Base-by-base conservation (phyloP, 345 rosid species). In the Linum lewisii region DNA sequence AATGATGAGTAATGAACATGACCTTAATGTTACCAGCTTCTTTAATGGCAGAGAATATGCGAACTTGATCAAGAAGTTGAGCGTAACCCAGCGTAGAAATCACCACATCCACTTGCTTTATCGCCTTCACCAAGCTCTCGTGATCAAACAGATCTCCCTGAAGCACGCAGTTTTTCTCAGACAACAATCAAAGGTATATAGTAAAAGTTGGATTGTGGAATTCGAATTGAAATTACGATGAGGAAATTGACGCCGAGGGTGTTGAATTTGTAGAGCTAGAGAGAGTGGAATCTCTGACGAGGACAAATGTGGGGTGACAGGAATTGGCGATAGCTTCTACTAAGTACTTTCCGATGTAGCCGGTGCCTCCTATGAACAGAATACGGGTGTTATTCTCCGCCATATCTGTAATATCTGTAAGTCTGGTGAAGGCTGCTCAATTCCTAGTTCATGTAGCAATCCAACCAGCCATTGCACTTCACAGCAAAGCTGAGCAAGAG, bases 311-410 rank as follows among this genome's bases (percentile, higher is more conserved):
- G 1, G 80, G 87, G 66, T 84, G 90, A 13, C 58, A 68, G 59
- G 63, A 78, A 54, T 71, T 59, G 37, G 83, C 72, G 69, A 85
- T 79, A 64, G 69, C 77, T 61, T 63, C 67, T 32, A 88, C 87
- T 61, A 85, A 66, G 37, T 76, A 76, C 54, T 73, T 61, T 3
- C 97, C 94, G 60, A 86, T 58, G 59, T 79, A 72, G 63, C 94
- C 97, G 0, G 91, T 82, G 64, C 78, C 91, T 61, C 89, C 97
- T 21, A 89, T 77, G 51, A 89, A 73, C 72, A 89, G 65, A 25
- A 86, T 80, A 69, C 34, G 34, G 4, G 7, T 86, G 82, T 84
- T 84, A 72, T 74, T 84, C 77, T 59, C 11, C 72, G 49, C 68
- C 77, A 63, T 70, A 11, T 49, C 9, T 16, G n/a, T n/a, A n/a